These are phyloP conservation scores for Leccinum longicurvipes DNA, from an alignment of 768 basidiomycete genomes.

Conservation along the genomic window DNA sequence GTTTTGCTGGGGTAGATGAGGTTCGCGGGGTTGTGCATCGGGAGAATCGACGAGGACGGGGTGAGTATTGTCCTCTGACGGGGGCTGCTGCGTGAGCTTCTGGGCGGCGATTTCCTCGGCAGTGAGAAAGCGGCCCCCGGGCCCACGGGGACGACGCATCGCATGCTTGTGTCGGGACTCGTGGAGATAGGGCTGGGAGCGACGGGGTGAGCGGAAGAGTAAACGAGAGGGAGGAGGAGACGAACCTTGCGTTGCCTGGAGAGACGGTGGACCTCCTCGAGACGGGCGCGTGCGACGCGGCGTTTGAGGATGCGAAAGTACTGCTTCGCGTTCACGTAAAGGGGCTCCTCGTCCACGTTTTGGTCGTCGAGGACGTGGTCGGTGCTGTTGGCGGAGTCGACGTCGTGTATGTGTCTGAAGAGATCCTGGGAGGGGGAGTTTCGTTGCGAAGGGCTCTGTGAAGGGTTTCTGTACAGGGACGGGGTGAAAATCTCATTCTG, in stretches of 20 bases:
- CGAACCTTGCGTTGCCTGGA: conserved; percentile 88
- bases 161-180: conserved; percentile 98
- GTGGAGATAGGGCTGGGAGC: conserved; percentile 93
- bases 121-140: conserved; percentile 96
- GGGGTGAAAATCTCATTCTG: conserved; percentile 24
- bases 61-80: conserved; percentile 21
- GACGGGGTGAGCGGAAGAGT: conserved; percentile 10
- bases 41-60: conserved; percentile 18
- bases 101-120: conserved; percentile 92
- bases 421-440: conserved; percentile 29
- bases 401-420: conserved; percentile 31
- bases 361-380: conserved; percentile 36
- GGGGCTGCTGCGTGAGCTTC: conserved; percentile 41
- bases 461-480: conserved; percentile 28
- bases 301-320: conserved; percentile 98
- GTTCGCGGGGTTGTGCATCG: conserved; percentile 10
- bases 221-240: neutral
- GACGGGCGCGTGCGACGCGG: conserved; percentile 81
- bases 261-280: conserved; percentile 92
- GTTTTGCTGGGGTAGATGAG: conserved; percentile 10
- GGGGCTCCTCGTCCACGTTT: conserved; percentile 87
- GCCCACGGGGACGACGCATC: conserved; percentile 94
- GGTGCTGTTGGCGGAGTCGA: conserved; percentile 8
- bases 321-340: conserved; percentile 99
- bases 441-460: conserved; percentile 30